Base-by-base conservation (phyloP, 768 basidiomycete genomes). In the Boletales sp. region DNA sequence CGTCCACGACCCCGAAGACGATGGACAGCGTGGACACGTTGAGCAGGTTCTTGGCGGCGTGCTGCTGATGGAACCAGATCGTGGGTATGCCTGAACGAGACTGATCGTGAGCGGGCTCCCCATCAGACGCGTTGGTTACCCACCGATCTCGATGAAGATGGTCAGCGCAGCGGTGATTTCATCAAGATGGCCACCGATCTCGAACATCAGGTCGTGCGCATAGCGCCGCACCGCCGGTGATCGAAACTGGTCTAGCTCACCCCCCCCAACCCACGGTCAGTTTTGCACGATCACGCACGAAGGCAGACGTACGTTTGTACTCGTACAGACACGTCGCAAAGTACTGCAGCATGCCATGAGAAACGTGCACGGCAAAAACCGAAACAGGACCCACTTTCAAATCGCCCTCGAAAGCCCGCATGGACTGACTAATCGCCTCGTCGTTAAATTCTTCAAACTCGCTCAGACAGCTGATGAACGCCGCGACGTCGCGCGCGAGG, bases 391-490 rank as follows among this genome's bases (percentile, higher is more conserved):
- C 3, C 40, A 72, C 76, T 63, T 68, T 76, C 43, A 81, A 59
- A 54, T 80, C 79, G 0, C 70, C 70, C 44, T 79, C 74, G 8
- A 81, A 74, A 3, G 70, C 59, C 21, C 71, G 51, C 58, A 80
- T 74, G 2, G 76, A 75, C 19, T 72, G 65, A 54, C 74, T 77
- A 15, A 80, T 70, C 1, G 72, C 72, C 36, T 80, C 76, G 18
- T 81, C 76, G 7, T 70, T 74, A 17, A 78, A 81, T 52, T 80
- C 80, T 5, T 79, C 77, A 38, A 81, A 81, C 44, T 81, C 79
- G 40, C 75, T 76, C 48, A 80, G 57, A 50, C 72, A 76, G 18
- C 69, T 70, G 10, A 81, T 60, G 49, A 80, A 80, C 0, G 73
- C 71, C 8, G 62, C 70, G 8, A 81, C 70, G 44, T 81, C 79